phyloP scores from a whole-genome alignment of 108 stramenopile species.

The Nitzschia sp. region DNA sequence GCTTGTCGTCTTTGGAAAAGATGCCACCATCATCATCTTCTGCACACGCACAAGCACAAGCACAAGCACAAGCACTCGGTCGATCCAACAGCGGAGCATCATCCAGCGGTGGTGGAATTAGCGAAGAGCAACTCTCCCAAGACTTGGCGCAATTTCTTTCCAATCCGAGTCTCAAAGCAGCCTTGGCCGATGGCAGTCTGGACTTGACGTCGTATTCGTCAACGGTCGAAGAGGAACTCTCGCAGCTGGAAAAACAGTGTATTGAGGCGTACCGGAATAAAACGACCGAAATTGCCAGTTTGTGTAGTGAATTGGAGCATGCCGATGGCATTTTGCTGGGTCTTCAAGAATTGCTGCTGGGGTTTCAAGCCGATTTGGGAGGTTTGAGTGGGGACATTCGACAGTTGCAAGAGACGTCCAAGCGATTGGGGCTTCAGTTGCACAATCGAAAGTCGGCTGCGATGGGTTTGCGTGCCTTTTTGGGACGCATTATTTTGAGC shows the following conservation, averaged over 20 bases:
- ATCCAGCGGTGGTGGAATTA: constrained; percentile 5
- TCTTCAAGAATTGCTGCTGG: constrained; percentile 96
- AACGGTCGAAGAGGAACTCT: constrained; percentile 77
- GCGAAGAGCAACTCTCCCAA: constrained; percentile 75
- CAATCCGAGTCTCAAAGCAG: constrained; percentile 73
- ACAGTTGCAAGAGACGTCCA: constrained; percentile 91
- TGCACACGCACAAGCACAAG: too few relatives aligned
- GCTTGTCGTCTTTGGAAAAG: constrained; percentile 6
- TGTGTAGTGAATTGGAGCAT: constrained; percentile 84
- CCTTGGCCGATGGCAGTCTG: constrained; percentile 82
- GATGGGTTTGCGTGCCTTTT: constrained; percentile 81
- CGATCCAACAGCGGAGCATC: neutral
- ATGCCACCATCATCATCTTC: too few relatives aligned
- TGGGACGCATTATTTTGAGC: constrained; percentile 89
- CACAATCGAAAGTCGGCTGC: constrained; percentile 93
- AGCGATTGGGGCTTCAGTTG: constrained; percentile 85
- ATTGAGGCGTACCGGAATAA: constrained; percentile 73
- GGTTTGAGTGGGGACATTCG: constrained; percentile 96
- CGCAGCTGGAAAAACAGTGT: constrained; percentile 72
- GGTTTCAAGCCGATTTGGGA: constrained; percentile 98
- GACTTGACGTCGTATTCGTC: constrained; percentile 79
- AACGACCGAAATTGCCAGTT: constrained; percentile 52
- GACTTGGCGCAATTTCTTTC: constrained; percentile 84
- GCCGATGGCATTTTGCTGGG: constrained; percentile 93
- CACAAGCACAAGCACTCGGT: neutral